Evolutionary conservation across 1,139 yeast genomes (phyloP).

Genomic region (Yamadazyma friedrichii): DNA sequence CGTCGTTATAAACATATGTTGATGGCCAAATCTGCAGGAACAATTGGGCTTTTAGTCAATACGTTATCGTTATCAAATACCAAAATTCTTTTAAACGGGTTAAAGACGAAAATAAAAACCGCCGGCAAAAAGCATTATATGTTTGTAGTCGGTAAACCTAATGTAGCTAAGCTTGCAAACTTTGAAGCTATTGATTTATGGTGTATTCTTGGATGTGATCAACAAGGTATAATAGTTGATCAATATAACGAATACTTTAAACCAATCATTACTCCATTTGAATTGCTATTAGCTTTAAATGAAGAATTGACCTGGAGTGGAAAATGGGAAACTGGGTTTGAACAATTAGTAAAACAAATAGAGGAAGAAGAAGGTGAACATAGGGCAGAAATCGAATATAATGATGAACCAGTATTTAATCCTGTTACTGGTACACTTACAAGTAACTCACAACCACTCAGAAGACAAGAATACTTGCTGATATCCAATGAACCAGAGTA

Average conservation of each 20-base stretch:
- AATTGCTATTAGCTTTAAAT: slow-evolving; percentile 73
- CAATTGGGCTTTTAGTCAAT: slow-evolving; percentile 87
- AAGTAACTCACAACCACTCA: slow-evolving; percentile 69
- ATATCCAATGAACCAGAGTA: slow-evolving; percentile 41
- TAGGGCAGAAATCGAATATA: slow-evolving; percentile 41
- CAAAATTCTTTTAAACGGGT: slow-evolving; percentile 56
- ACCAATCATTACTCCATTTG: slow-evolving; percentile 94
- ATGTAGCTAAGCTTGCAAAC: slow-evolving; percentile 93
- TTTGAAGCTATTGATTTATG: slow-evolving; percentile 89
- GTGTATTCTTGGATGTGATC: slow-evolving; percentile 94
- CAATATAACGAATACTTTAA: slow-evolving; percentile 76
- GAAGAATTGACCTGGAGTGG: slow-evolving; percentile 87
- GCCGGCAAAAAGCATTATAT: slow-evolving; percentile 91
- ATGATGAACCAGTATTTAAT: slow-evolving; percentile 80
- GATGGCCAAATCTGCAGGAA: slow-evolving; percentile 85
- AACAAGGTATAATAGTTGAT: slow-evolving; percentile 86
- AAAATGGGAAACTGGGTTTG: slow-evolving; percentile 84
- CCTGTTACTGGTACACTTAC: slow-evolving; percentile 81
- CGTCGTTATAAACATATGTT: slow-evolving; percentile 84
- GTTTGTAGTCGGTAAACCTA: slow-evolving; percentile 98
- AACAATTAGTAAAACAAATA: slow-evolving; percentile 28
- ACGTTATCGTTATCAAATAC: slow-evolving; percentile 81
- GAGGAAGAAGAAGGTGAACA: slow-evolving; percentile 21
- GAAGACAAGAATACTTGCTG: slow-evolving; percentile 64
- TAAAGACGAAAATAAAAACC: slow-evolving; percentile 57